Base-by-base conservation (phyloP, 2,329 filamentous ascomycete genomes). In the Xylaria sp. region DNA sequence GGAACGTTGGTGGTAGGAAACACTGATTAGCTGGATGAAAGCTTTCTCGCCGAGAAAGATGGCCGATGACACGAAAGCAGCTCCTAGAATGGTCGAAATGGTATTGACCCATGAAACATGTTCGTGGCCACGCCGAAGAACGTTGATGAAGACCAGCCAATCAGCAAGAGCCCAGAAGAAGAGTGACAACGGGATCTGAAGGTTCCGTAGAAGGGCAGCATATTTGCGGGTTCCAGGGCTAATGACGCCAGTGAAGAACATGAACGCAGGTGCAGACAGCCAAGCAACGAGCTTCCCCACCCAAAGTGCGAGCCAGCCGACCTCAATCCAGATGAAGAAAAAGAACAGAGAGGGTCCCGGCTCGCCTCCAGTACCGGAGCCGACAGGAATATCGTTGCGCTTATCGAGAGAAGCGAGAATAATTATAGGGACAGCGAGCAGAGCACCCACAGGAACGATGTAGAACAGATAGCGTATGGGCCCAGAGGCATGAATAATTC, bases 1-100 rank as follows among this genome's bases (percentile, higher is more conserved):
- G 56, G 94, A 94, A 73, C 93, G 90, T 76, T 93, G 90, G 79
- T 96, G 93, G 79, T 96, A 96, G 69, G 91, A 91, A 79, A 96
- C 92, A 77, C 91, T 93, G 78, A 96, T 94, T 69, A 95, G 85
- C 80, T 95, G 93, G 41, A 96, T 90, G 71, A 95, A 85, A 67
- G 91, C 84, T 80, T 93, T 94, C 80, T 96, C 92, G n/a, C 83
- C 89, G 18, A 95, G 86, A 69, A 93, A 90, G 20, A 95, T 86
- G 59, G 91, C 85, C 0, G 91, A 88, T 10, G 90, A 91, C 49
- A 92, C 87, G 56, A 94, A 87, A 36, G 88, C 81, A 1, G 92
- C 90, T 25, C 87, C 88, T 6, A 95, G 83, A 18, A 95, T 84
- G 59, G 87, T 88, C 72, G 87, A 86, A 73, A 94, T 80, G 54